Conservation (phyloP, 345 rosid species). For the Lenwebbia sp. region DNA sequence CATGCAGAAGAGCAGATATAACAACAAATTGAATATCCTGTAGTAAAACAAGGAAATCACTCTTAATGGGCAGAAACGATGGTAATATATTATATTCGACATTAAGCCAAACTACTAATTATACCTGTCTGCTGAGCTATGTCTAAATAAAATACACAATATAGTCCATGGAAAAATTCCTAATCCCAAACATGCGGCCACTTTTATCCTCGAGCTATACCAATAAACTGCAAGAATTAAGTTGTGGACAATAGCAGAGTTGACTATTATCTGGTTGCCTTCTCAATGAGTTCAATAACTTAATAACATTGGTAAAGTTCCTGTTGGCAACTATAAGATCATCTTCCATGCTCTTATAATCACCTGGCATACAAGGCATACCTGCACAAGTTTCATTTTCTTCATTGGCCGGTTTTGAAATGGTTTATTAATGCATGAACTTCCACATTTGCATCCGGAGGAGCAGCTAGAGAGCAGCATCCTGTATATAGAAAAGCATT, state of each 20-base stretch:
- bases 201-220: background rate
- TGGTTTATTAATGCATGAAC: constrained; percentile 75
- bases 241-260: background rate
- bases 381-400: constrained; percentile 88
- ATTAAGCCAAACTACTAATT: background rate
- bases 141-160: background rate
- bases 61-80: background rate
- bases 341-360: background rate
- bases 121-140: background rate
- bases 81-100: background rate
- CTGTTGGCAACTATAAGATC: background rate
- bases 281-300: background rate
- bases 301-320: background rate
- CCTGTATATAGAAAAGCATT: constrained; percentile 29
- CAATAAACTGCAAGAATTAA: background rate
- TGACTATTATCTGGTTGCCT: background rate
- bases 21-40: background rate
- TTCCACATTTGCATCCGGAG: constrained; percentile 85
- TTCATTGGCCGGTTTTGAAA: constrained; percentile 82
- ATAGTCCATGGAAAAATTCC: background rate
- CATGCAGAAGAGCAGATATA: background rate
- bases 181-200: background rate
- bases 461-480: constrained; percentile 95
- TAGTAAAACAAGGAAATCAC: background rate
- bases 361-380: constrained; percentile 4